These are phyloP conservation scores for Neofusicoccum kwambonambiense DNA, from an alignment of 2,329 filamentous ascomycete genomes.

Conservation along the genomic window DNA sequence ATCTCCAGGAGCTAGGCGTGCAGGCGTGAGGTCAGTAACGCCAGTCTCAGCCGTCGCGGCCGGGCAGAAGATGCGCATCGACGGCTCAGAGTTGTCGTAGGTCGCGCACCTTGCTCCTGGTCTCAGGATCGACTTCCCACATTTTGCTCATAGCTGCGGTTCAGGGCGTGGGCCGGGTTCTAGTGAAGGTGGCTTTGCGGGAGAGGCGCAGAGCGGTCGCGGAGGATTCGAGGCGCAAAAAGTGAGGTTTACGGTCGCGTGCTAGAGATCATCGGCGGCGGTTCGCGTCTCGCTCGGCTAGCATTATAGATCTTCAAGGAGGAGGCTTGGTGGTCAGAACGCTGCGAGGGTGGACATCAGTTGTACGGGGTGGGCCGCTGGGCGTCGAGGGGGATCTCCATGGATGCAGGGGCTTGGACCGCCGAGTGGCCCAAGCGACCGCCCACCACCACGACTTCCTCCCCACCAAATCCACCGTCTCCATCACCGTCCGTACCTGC, in stretches of 20 bases:
- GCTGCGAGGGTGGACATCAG: background rate
- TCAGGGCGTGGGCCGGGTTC: background rate
- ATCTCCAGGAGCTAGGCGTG: constrained; percentile 73
- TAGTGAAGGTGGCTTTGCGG: constrained; percentile 10
- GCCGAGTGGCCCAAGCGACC: background rate
- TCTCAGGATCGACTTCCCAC: constrained; percentile 99
- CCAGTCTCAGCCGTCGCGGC: background rate
- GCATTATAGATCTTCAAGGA: background rate
- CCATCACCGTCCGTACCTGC: no score
- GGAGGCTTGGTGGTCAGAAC: background rate
- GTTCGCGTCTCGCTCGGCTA: background rate
- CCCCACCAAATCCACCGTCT: no score
- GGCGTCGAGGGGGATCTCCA: constrained; percentile 12
- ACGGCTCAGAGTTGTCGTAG: background rate
- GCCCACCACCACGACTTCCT: no score
- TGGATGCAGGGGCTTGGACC: background rate
- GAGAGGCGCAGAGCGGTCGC: constrained; percentile 6
- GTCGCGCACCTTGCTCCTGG: constrained; percentile 78
- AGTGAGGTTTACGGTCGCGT: background rate
- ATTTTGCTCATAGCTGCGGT: constrained; percentile 63
- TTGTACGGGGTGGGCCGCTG: background rate
- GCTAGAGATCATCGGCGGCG: background rate
- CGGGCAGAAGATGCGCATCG: no score
- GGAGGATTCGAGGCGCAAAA: background rate
- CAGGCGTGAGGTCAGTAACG: background rate